Evolutionary conservation across 768 basidiomycete species (phyloP).

Genomic region (Pulveroboletus sp.): DNA sequence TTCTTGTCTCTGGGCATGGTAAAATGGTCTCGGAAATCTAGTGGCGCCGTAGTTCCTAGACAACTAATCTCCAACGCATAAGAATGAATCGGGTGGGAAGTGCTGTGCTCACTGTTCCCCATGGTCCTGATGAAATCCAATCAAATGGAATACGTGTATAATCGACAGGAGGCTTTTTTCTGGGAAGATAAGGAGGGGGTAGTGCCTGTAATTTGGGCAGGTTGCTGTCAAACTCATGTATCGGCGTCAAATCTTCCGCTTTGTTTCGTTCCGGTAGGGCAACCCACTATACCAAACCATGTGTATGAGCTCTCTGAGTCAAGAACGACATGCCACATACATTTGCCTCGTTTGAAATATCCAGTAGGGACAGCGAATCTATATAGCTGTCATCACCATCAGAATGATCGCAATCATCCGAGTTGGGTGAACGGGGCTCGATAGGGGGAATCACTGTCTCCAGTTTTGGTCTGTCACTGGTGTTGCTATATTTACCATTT

Average conservation of each 20-base stretch:
- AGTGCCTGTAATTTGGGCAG: not conserved
- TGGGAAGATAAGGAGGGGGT: slow-evolving; percentile 10
- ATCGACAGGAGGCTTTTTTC: slow-evolving; percentile 17
- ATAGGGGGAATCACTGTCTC: slow-evolving; percentile 3
- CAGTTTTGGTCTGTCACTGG: not conserved
- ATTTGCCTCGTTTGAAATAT: slow-evolving; percentile 29
- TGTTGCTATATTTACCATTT: not conserved
- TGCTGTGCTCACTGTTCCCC: slow-evolving; percentile 20
- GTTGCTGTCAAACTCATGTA: not conserved
- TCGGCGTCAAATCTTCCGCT: slow-evolving; percentile 29
- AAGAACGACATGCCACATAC: slow-evolving; percentile 10
- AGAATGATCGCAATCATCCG: not conserved
- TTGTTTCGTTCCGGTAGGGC: slow-evolving; percentile 24
- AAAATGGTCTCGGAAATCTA: slow-evolving; percentile 21
- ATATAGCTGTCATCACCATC: slow-evolving; percentile 21
- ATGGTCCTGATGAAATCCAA: slow-evolving; percentile 11
- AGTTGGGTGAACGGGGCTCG: slow-evolving; percentile 2
- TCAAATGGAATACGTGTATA: slow-evolving; percentile 15
- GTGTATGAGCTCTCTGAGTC: slow-evolving; percentile 1
- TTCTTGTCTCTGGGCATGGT: slow-evolving; percentile 21
- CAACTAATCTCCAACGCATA: slow-evolving; percentile 7
- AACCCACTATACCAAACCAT: slow-evolving; percentile 20
- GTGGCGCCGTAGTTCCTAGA: slow-evolving; percentile 9
- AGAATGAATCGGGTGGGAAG: not conserved
- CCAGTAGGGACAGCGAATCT: slow-evolving; percentile 22